Evolutionary conservation across 2,329 filamentous ascomycete species (phyloP).

Genomic region (Blumeria graminis): DNA sequence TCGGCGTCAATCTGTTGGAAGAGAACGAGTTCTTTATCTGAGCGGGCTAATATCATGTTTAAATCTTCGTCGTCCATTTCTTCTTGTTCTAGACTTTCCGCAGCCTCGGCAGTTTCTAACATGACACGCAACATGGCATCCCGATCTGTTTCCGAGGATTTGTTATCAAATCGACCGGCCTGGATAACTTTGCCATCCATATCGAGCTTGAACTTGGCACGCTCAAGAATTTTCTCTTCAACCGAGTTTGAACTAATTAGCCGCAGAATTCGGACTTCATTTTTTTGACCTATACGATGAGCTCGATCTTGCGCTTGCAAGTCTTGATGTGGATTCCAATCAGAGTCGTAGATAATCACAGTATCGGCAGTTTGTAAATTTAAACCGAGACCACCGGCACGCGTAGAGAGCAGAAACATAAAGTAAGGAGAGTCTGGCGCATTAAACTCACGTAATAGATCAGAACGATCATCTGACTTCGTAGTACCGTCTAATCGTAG

Average conservation of each 20-base stretch:
- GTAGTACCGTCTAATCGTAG: conserved; percentile 89
- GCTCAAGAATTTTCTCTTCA: conserved; percentile 94
- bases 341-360: conserved; percentile 97
- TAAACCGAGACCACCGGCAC: conserved; percentile 89
- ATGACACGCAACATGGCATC: conserved; percentile 89
- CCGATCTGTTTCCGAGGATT: conserved; percentile 93
- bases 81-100: conserved; percentile 51
- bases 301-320: conserved; percentile 97
- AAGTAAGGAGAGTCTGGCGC: conserved; percentile 78
- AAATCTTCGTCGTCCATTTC: conserved; percentile 98
- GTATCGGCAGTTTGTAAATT: conserved; percentile 96
- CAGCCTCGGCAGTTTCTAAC: conserved; percentile 57
- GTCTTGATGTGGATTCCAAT: conserved; percentile 99
- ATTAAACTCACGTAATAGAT: conserved; percentile 75
- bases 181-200: conserved; percentile 99
- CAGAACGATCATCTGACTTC: conserved; percentile 90
- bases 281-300: conserved; percentile 99
- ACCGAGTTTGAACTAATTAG: conserved; percentile 93
- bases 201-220: conserved; percentile 91
- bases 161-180: conserved; percentile 97
- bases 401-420: conserved; percentile 94
- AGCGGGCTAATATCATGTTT: conserved; percentile 81
- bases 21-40: conserved; percentile 47
- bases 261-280: conserved; percentile 88
- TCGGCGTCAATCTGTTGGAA: conserved; percentile 76